Conservation (phyloP, 805 yeast genomes). For the Ogataea siamensis region DNA sequence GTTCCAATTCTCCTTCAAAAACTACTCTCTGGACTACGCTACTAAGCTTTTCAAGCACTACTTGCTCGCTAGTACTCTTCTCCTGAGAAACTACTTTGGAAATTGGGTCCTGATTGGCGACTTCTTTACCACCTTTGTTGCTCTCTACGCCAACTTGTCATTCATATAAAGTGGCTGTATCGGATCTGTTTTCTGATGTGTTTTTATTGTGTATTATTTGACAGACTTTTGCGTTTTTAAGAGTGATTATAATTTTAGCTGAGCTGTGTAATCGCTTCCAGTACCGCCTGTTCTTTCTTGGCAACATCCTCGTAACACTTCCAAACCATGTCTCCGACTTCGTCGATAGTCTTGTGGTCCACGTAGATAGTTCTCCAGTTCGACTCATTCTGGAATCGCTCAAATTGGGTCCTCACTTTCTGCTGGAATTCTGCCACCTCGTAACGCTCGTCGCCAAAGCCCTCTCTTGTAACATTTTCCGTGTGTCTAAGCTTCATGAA, state of each 20-base stretch:
- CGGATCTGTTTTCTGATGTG: constrained; percentile 11
- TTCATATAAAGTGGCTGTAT: constrained; percentile 24
- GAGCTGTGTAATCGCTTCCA: constrained; percentile 8
- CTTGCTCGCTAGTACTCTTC: constrained; percentile 35
- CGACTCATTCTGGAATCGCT: constrained; percentile 32
- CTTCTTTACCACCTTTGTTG: constrained; percentile 43
- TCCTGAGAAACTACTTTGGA: constrained; percentile 44
- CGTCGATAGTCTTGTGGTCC: constrained; percentile 52
- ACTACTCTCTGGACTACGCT: constrained; percentile 28
- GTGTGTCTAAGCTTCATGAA: constrained; percentile 63
- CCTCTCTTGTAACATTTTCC: constrained; percentile 54
- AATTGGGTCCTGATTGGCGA: constrained; percentile 47
- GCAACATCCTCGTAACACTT: constrained; percentile 17
- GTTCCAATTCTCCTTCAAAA: constrained; percentile 31
- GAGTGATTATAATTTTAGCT: constrained; percentile 3
- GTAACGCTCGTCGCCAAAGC: constrained; percentile 94
- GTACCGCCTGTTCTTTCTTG: constrained; percentile 16
- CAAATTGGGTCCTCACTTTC: constrained; percentile 64
- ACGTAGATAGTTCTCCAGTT: constrained; percentile 56
- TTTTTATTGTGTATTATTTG: constrained; percentile 14
- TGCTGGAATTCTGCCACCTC: constrained; percentile 73
- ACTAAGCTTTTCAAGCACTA: constrained; percentile 21
- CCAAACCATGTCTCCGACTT: constrained; percentile 53
- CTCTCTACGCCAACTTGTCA: constrained; percentile 45
- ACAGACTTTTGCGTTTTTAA: constrained; percentile 15